phyloP scores from a whole-genome alignment of 331 rosid species.

The Saraca asoca region DNA sequence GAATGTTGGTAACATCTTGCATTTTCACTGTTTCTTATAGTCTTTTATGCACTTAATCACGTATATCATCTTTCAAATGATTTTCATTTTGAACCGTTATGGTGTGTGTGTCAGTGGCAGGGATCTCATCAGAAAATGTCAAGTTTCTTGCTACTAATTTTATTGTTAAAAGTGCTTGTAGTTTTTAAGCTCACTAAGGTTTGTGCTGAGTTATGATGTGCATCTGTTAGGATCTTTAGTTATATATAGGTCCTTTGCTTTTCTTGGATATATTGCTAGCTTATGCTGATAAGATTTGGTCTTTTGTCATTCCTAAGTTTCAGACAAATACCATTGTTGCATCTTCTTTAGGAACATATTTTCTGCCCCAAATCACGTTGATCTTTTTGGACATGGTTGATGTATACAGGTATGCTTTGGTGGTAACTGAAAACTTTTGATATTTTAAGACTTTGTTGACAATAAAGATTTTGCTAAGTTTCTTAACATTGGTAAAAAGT shows the following conservation, averaged over 20 bases:
- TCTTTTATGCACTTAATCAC: no score
- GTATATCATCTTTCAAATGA: no score
- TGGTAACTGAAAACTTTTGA: background rate
- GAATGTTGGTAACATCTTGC: no score
- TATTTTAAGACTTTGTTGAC: background rate
- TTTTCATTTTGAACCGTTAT: no score
- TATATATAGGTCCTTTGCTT: constrained; percentile 1
- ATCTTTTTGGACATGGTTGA: constrained; percentile 95
- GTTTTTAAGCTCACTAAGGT: background rate
- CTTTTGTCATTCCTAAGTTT: constrained; percentile 30
- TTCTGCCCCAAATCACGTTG: constrained; percentile 77
- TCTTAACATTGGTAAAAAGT: constrained; percentile 10
- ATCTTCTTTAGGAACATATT: constrained; percentile 78
- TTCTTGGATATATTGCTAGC: constrained; percentile 5
- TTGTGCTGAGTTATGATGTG: background rate
- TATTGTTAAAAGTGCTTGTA: no score
- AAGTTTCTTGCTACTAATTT: no score
- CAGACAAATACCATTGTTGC: constrained; percentile 95
- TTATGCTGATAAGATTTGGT: constrained; percentile 11
- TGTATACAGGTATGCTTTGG: constrained; percentile 69
- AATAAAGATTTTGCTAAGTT: background rate
- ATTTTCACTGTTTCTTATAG: no score
- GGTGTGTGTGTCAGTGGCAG: no score
- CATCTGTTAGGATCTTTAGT: constrained; percentile 9
- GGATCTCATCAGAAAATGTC: no score